These are phyloP conservation scores for Trametes cubensis DNA, from an alignment of 768 basidiomycete genomes.

Conservation along the genomic window DNA sequence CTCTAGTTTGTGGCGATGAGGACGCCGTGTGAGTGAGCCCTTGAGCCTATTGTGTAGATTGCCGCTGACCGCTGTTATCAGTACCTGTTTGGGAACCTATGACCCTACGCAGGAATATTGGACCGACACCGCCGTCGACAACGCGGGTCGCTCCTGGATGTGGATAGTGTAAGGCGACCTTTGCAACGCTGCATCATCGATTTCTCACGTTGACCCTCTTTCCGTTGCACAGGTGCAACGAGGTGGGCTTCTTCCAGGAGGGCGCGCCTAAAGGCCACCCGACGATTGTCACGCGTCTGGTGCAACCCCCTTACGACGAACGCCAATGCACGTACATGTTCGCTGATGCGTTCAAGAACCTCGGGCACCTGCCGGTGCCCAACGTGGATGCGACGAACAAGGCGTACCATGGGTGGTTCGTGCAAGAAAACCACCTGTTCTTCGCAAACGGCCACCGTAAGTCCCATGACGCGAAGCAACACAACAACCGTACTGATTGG, in stretches of 20 bases:
- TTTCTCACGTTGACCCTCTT: neutral
- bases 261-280: constrained; percentile 43
- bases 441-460: constrained; percentile 70
- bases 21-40: constrained; percentile 49
- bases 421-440: constrained; percentile 59
- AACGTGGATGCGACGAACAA: constrained; percentile 47
- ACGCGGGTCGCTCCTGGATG: constrained; percentile 62
- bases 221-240: constrained; percentile 57
- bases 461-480: constrained; percentile 29
- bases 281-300: constrained; percentile 56
- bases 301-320: constrained; percentile 61
- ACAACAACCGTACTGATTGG: neutral
- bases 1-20: constrained; percentile 52
- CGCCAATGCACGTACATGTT: constrained; percentile 75
- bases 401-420: constrained; percentile 65
- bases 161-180: constrained; percentile 58
- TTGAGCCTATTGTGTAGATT: neutral
- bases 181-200: neutral
- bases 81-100: constrained; percentile 47
- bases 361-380: constrained; percentile 42
- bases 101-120: constrained; percentile 44
- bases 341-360: constrained; percentile 53
- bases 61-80: constrained; percentile 12
- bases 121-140: constrained; percentile 59
- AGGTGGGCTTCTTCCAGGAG: constrained; percentile 57